Percentiles rank a stretch among this genome's conserved stretches.
These are phyloP conservation scores for Globisporangium rhizosaccharum DNA, from an alignment of 352 stramenopile genomes.

Conservation along the genomic window DNA sequence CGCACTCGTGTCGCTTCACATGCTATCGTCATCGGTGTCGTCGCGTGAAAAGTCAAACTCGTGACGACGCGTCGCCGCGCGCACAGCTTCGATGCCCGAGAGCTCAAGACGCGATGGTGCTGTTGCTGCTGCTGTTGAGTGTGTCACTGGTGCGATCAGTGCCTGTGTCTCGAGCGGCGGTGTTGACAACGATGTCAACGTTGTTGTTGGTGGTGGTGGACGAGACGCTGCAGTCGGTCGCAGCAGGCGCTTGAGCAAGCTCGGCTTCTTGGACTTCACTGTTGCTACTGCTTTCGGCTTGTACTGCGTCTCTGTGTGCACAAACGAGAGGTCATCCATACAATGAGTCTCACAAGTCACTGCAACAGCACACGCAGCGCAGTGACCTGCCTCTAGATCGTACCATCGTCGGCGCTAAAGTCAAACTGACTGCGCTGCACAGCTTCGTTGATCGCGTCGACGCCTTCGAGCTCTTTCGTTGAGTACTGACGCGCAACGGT, in stretches of 20 bases:
- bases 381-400: background rate
- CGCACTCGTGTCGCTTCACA: background rate
- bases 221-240: background rate
- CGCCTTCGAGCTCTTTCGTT: constrained; percentile 17
- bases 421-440: constrained; percentile 24
- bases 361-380: no score
- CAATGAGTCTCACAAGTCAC: no score
- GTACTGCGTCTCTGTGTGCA: constrained; percentile 8
- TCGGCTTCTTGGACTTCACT: constrained; percentile 4
- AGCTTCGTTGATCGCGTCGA: constrained; percentile 24
- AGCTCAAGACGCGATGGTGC: constrained; percentile 16
- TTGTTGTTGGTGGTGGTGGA: background rate
- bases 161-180: no score
- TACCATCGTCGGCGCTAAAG: constrained; percentile 22
- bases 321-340: background rate
- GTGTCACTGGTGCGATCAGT: background rate
- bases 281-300: constrained; percentile 3
- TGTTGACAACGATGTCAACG: background rate
- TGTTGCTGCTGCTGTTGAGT: background rate
- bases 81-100: constrained; percentile 36
- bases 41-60: constrained; percentile 41
- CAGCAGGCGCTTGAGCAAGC: constrained; percentile 12
- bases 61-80: constrained; percentile 25
- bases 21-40: constrained; percentile 9
- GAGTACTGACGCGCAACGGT: constrained; percentile 5